Percentiles rank a stretch among this genome's conserved stretches.
Evolutionary conservation across 495 filamentous ascomycete species (phyloP).

Genomic region (Penicillium lividum): DNA sequence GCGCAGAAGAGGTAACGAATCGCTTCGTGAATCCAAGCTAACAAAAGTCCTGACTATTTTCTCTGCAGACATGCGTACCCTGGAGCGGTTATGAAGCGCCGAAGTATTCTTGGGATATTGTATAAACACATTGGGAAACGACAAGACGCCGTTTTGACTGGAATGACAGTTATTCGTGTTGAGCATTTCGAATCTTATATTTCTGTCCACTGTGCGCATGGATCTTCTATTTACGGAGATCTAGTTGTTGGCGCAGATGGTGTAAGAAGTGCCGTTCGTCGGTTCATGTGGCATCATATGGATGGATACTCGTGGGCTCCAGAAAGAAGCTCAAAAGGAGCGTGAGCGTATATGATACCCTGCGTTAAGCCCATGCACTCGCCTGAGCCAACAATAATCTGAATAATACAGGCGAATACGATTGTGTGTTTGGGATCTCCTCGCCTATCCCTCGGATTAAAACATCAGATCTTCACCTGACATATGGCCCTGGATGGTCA

Average conservation of each 20-base stretch:
- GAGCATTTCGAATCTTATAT: background rate
- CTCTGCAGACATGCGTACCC: background rate
- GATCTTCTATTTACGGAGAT: background rate
- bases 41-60: no score
- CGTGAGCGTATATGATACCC: background rate
- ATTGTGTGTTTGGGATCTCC: conserved; percentile 3
- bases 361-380: background rate
- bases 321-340: background rate
- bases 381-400: no score
- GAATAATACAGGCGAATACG: background rate
- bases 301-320: background rate
- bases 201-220: background rate
- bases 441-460: background rate
- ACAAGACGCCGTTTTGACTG: background rate
- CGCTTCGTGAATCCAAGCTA: no score
- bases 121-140: background rate
- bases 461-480: background rate
- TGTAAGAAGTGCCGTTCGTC: background rate
- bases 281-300: background rate
- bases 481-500: background rate
- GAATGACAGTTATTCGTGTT: background rate
- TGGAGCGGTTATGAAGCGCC: background rate
- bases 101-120: background rate
- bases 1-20: background rate
- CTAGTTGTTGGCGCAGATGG: conserved; percentile 4